A percentile compares a stretch with the other conserved stretches of the same genome.
Evolutionary conservation across 192 early-diverging fungal species (phyloP).

Genomic region (Coemansia sp.): DNA sequence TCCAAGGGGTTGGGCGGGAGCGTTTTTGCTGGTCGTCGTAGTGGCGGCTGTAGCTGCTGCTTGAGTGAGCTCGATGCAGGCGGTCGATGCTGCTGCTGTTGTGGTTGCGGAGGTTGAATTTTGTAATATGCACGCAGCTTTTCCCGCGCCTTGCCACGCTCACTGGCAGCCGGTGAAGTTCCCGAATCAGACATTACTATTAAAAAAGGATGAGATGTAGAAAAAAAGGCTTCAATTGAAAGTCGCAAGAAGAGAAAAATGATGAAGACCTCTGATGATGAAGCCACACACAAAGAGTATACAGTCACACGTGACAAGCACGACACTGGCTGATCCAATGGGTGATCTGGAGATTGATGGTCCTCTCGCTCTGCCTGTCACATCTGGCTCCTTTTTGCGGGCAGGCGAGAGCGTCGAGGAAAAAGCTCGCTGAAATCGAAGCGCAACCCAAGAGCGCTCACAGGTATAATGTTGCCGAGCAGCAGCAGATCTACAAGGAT

Average conservation of each 20-base stretch:
- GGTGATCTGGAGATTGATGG: neutral
- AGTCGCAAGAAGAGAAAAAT: neutral
- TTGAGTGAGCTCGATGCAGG: conserved; percentile 14
- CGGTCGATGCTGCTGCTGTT: conserved; percentile 22
- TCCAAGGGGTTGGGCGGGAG: conserved; percentile 63
- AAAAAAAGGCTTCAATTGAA: conserved; percentile 1
- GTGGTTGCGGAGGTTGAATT: conserved; percentile 55
- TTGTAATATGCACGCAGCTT: conserved; percentile 59
- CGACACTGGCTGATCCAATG: too few relatives aligned
- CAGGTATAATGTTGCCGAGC: conserved; percentile 88
- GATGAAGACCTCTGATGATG: neutral
- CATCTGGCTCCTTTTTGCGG: too few relatives aligned
- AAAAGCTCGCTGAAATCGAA: too few relatives aligned
- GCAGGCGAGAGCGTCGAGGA: too few relatives aligned
- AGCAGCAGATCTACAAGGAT: conserved; percentile 92
- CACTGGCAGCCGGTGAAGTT: conserved; percentile 4
- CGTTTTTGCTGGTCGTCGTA: neutral
- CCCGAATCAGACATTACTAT: conserved; percentile 4
- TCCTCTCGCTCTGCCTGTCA: neutral
- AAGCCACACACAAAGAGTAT: neutral
- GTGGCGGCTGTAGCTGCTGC: conserved; percentile 6
- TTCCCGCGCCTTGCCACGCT: conserved; percentile 35
- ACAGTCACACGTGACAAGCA: neutral
- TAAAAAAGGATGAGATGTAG: neutral
- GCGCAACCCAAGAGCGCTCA: too few relatives aligned